Evolutionary conservation across 441 rosid species (phyloP).

Genomic region (Populus tomentosa): DNA sequence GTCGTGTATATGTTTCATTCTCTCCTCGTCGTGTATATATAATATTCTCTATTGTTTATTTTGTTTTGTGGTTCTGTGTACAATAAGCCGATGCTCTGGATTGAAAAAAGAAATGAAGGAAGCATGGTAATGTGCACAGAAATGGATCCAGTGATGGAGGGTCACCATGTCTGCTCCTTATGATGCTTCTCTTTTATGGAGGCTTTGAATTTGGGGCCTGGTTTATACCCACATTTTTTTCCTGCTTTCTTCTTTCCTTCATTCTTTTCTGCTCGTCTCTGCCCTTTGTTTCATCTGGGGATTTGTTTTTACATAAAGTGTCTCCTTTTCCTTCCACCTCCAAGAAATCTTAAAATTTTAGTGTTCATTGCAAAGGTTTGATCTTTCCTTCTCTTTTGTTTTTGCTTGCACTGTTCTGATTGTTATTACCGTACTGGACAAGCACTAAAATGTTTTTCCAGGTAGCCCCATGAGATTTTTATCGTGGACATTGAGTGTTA

Average conservation of each 20-base stretch:
- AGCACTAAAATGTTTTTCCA: too few relatives aligned
- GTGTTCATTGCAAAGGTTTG: too few relatives aligned
- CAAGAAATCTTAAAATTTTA: not conserved
- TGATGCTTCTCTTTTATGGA: not conserved
- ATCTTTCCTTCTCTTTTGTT: too few relatives aligned
- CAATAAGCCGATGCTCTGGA: not conserved
- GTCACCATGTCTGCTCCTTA: not conserved
- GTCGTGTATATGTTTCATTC: not conserved
- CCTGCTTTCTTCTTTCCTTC: too few relatives aligned
- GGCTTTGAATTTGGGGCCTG: not conserved
- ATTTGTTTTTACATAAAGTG: too few relatives aligned
- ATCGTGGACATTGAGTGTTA: too few relatives aligned
- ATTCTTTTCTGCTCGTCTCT: not conserved
- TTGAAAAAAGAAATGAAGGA: not conserved
- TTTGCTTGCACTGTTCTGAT: too few relatives aligned
- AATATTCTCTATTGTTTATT: too few relatives aligned
- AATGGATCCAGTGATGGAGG: not conserved
- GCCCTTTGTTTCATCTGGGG: not conserved
- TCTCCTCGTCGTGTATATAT: too few relatives aligned
- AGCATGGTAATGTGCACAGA: slow-evolving; percentile 2
- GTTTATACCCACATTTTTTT: not conserved
- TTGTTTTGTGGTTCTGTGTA: not conserved
- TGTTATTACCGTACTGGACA: too few relatives aligned
- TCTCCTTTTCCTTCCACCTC: not conserved
- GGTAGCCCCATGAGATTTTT: too few relatives aligned